Evolutionary conservation across 805 yeast genomes (phyloP), one percentile per base, ranked within the genome.

Genomic region (Yamadazyma endophytica): DNA sequence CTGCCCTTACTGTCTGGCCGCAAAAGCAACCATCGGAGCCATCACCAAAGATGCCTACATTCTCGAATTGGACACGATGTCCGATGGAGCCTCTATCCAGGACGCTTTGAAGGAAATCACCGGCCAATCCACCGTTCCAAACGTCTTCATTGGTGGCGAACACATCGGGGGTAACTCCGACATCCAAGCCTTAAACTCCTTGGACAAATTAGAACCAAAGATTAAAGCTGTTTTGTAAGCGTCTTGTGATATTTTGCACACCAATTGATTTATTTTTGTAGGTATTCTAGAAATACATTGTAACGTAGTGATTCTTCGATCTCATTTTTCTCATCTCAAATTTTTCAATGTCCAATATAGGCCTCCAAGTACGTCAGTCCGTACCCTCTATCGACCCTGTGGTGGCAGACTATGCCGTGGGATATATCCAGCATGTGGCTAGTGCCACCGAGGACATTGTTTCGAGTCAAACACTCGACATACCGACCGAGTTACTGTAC

Each of bases 131-230:
- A 87, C 97, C 23, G 97, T 90, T 40, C 98, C 98, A 41, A 88
- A 83, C 57, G 74, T 90, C 47, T 90, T 82, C 66, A 87, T 90
- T 56, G 79, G 71, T 28, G 96, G 96, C 39, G 73, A 89, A 63
- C 96, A 88, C 68, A 77, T 90, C 51, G 98, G 98, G 39, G 98
- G 98, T 40, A 86, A 88, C 73, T 80, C 89, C 23, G 96, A 86
- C 47, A 67, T 90, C 43, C 95, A 88, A 63, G 68, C 73, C 32
- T 72, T 89, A 56, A 69, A 75, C 45, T 68, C 77, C 15, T 48
- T 58, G 27, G 92, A 82, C 46, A 55, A 78, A 58, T 73, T 86
- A 52, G 75, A 70, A 36, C 35, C 43, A 23, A 50, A 55, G 42
- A 54, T 61, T 40, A 61, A 60, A 48, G 64, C 67, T 44, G 66